Percentiles rank a stretch among this genome's conserved stretches.
Conservation (phyloP, 2,329 filamentous ascomycete species). For the Clonostachys sp. region DNA sequence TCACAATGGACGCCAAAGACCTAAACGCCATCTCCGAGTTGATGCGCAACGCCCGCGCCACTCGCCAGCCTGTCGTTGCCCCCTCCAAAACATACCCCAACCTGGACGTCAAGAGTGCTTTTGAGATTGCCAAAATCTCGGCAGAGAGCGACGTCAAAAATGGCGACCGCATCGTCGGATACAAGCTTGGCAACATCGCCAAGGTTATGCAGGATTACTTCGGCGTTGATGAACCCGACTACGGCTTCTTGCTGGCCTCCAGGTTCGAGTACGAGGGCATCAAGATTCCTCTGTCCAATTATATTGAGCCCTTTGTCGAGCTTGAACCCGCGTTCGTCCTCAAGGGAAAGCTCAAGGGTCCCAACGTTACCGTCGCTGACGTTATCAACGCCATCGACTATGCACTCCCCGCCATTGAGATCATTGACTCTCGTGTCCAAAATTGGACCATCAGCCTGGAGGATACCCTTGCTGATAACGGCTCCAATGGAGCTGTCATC, state of each 20-base stretch:
- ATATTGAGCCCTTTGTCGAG: slow-evolving; percentile 17
- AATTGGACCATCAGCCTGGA: slow-evolving; percentile 15
- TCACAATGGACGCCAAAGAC: too few species aligned
- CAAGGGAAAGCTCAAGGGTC: slow-evolving; percentile 12
- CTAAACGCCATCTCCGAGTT: too few species aligned
- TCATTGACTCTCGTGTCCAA: slow-evolving; percentile 15
- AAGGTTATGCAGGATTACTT: slow-evolving; percentile 21
- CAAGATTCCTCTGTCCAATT: slow-evolving; percentile 9
- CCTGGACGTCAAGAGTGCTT: slow-evolving; percentile 11
- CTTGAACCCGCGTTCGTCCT: slow-evolving; percentile 18
- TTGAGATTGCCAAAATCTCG: slow-evolving; percentile 12
- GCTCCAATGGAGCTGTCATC: slow-evolving; percentile 14
- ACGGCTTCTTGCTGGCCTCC: slow-evolving; percentile 16
- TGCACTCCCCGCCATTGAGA: slow-evolving; percentile 17
- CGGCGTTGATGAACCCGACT: slow-evolving; percentile 17
- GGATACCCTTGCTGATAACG: slow-evolving; percentile 17
- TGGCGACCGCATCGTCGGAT: slow-evolving; percentile 15
- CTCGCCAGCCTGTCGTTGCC: slow-evolving; percentile 9
- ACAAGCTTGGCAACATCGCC: slow-evolving; percentile 20
- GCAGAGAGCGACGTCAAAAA: slow-evolving; percentile 10
- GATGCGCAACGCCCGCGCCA: slow-evolving; percentile 11
- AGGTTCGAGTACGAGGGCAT: slow-evolving; percentile 15
- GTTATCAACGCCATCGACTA: slow-evolving; percentile 19
- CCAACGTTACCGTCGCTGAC: slow-evolving; percentile 16
- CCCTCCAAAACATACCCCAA: slow-evolving; percentile 10